Evolutionary conservation across 495 filamentous ascomycete species (phyloP).

Genomic region (Neurospora sp.): DNA sequence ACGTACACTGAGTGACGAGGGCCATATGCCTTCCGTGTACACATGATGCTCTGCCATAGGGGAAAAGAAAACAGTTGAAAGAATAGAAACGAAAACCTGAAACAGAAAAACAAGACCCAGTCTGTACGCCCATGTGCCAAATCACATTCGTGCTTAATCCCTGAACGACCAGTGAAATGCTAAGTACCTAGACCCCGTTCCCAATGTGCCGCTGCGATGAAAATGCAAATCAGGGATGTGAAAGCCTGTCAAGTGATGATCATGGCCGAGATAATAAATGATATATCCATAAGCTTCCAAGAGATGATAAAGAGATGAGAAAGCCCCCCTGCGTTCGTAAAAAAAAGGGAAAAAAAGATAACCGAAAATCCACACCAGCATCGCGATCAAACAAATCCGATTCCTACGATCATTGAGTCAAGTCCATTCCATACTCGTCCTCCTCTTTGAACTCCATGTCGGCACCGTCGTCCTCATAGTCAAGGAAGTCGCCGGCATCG

Average conservation of each 20-base stretch:
- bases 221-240: slow-evolving; percentile 1
- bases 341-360: slow-evolving; percentile 2
- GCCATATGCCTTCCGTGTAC: not conserved
- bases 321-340: slow-evolving; percentile 2
- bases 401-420: slow-evolving; percentile 21
- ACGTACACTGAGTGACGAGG: not conserved
- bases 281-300: not conserved
- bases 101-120: slow-evolving; percentile 6
- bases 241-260: slow-evolving; percentile 1
- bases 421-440: slow-evolving; percentile 79
- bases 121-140: not conserved
- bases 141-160: slow-evolving; percentile 2
- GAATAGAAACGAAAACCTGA: not conserved
- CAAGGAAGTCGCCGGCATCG: slow-evolving; percentile 58
- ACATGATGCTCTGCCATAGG: not conserved
- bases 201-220: not conserved
- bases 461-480: slow-evolving; percentile 52
- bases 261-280: not conserved
- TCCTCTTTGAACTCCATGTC: slow-evolving; percentile 77
- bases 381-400: not conserved
- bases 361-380: not conserved
- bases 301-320: slow-evolving; percentile 19
- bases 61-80: not conserved
- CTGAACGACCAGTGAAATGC: slow-evolving; percentile 15
- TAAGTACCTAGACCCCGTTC: slow-evolving; percentile 1